Evolutionary conservation across 2,329 filamentous ascomycete genomes (phyloP), one percentile per base, ranked within the genome.

Genomic region (Microdochium trichocladiopsis): DNA sequence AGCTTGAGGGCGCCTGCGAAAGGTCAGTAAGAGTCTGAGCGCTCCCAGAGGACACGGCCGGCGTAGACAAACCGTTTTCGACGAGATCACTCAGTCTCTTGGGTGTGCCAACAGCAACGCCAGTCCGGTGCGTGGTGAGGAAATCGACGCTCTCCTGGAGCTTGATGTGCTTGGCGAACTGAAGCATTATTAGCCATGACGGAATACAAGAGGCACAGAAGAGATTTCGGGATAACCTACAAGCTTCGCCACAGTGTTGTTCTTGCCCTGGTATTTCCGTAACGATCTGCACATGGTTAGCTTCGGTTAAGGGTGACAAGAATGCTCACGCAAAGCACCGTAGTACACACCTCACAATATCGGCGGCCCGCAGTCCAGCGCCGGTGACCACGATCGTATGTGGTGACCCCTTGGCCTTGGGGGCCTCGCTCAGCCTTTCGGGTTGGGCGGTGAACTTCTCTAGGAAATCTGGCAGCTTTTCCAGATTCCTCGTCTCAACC

Each of bases 91-190:
- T 84, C 41, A 99, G 72, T 48, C 94, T 79, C 49, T 88, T 82
- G 4, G 94, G 93, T 4, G 94, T 99, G 3, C 94, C 94, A 14
- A 96, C 90, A 2, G 88, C 92, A 57, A 97, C 88, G 25, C 90
- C 90, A 12, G 91, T 89, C 55, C 86, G 85, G 58, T 72, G 76
- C 51, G 72, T 77, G 62, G 87, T 79, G 43, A 95, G 82, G 64
- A 88, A 88, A 54, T 86, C 78, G 50, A 92, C 83, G 31, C 92
- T 88, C 61, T 97, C 93, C 51, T 89, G 82, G 11, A 99, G 71
- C 72, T 99, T 99, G 75, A 99, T 95, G 68, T 99, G 94, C 69
- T 99, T 99, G 28, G 94, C 93, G 69, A 99, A 99, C 65, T 82
- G 51, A 3, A 28, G 10, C 4, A 8, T 23, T 36, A 49, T 65